These are phyloP conservation scores for Helotiales sp. DNA, from an alignment of 2,329 filamentous ascomycete species.

Conservation along the genomic window DNA sequence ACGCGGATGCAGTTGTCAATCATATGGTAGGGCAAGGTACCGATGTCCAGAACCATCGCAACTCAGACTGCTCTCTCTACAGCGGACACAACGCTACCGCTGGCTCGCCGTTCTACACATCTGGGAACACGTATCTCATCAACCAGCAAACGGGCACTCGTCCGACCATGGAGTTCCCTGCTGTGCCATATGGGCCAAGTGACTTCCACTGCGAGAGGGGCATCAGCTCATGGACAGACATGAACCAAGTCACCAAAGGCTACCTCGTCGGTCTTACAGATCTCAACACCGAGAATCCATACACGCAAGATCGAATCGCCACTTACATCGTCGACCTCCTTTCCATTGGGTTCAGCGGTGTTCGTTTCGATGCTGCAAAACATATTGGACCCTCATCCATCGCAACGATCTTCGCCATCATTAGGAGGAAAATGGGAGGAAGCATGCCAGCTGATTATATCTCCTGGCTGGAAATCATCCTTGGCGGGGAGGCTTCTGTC, in stretches of 20 bases:
- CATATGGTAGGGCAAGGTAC: slow-evolving; percentile 41
- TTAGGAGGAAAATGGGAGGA: slow-evolving; percentile 40
- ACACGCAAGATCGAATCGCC: slow-evolving; percentile 42
- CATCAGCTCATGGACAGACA: slow-evolving; percentile 40
- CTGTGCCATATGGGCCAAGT: slow-evolving; percentile 42
- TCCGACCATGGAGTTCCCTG: slow-evolving; percentile 40
- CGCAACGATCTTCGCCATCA: slow-evolving; percentile 37
- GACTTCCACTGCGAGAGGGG: slow-evolving; percentile 42
- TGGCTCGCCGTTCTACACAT: slow-evolving; percentile 41
- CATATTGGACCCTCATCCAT: slow-evolving; percentile 40
- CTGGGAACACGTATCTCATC: slow-evolving; percentile 40
- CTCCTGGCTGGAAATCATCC: slow-evolving; percentile 41
- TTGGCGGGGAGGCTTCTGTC: slow-evolving; percentile 38
- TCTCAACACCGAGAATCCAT: slow-evolving; percentile 41
- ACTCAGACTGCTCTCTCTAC: slow-evolving; percentile 35
- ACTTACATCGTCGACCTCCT: slow-evolving; percentile 40
- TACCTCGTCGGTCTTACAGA: slow-evolving; percentile 39
- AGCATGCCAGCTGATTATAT: slow-evolving; percentile 40
- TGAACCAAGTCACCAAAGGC: slow-evolving; percentile 39
- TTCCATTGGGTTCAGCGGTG: slow-evolving; percentile 41
- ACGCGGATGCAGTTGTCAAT: slow-evolving; percentile 41
- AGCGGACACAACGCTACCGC: slow-evolving; percentile 40
- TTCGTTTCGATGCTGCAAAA: slow-evolving; percentile 42
- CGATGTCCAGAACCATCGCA: slow-evolving; percentile 41
- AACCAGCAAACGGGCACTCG: slow-evolving; percentile 39